Evolutionary conservation across 2,329 filamentous ascomycete genomes (phyloP).

Genomic region (Amphichorda felina): DNA sequence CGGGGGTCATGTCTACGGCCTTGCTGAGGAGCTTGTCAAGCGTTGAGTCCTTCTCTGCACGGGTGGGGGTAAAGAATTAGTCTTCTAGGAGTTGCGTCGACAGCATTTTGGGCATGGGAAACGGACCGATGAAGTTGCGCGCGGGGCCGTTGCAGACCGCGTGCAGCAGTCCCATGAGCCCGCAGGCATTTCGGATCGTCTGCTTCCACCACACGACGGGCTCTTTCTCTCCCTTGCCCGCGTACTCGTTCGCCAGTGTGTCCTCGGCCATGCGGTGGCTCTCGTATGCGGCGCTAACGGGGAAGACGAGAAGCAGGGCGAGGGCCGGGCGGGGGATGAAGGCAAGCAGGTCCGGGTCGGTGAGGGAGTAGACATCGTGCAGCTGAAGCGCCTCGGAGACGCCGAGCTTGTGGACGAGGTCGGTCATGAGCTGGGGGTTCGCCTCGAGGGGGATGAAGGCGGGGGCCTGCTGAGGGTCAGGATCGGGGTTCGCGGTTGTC

Average conservation of each 20-base stretch:
- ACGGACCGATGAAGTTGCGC: constrained; percentile 42
- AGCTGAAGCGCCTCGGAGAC: constrained; percentile 66
- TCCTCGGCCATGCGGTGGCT: constrained; percentile 66
- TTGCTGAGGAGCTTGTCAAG: constrained; percentile 54
- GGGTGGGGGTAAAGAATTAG: neutral
- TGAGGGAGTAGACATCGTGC: constrained; percentile 86
- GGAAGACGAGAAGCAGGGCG: constrained; percentile 86
- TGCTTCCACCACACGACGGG: constrained; percentile 90
- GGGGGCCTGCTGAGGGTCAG: constrained; percentile 24
- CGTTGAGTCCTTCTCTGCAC: constrained; percentile 35
- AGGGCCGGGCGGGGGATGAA: constrained; percentile 83
- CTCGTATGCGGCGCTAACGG: constrained; percentile 71
- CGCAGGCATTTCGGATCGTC: constrained; percentile 89
- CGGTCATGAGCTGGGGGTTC: constrained; percentile 82
- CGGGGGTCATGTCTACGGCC: constrained; percentile 58
- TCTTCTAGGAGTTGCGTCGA: neutral
- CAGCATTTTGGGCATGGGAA: neutral
- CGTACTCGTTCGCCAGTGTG: constrained; percentile 47
- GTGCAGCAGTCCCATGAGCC: constrained; percentile 79
- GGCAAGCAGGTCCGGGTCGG: constrained; percentile 70
- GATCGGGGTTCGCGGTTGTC: constrained; percentile 11
- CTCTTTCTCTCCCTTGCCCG: constrained; percentile 53
- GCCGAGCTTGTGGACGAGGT: constrained; percentile 72
- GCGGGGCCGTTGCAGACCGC: constrained; percentile 68
- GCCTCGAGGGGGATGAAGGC: constrained; percentile 52